Evolutionary conservation across 164 flowering plant genomes (phyloP).

Genomic region (Chimonanthus salicifolius): DNA sequence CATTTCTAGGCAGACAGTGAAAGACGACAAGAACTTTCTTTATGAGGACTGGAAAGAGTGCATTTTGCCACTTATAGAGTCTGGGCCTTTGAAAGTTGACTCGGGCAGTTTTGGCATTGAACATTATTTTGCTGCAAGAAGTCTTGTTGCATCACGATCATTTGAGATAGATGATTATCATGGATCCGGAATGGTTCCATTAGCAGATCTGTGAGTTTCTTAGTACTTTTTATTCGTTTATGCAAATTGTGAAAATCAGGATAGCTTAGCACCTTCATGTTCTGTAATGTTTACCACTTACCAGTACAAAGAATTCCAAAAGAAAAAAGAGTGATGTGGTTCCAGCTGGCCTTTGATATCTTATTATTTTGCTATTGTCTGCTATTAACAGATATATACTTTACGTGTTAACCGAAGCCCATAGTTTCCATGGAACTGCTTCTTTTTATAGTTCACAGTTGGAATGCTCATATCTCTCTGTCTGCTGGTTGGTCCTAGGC

Average conservation of each 20-base stretch:
- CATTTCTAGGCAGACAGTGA: conserved; percentile 69
- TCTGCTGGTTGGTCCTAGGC: background rate
- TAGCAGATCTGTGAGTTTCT: conserved; percentile 85
- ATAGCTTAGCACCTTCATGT: background rate
- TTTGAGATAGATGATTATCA: conserved; percentile 88
- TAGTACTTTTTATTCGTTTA: background rate
- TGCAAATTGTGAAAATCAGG: background rate
- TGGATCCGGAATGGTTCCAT: conserved; percentile 94
- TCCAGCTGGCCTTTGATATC: background rate
- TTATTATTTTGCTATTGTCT: no score
- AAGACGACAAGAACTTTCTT: conserved; percentile 66
- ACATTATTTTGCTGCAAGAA: conserved; percentile 73
- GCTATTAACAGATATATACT: background rate
- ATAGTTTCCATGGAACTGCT: background rate
- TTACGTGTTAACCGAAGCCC: background rate
- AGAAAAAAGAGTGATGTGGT: background rate
- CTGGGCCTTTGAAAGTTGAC: conserved; percentile 28
- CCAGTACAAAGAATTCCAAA: background rate
- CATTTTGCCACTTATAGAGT: conserved; percentile 56
- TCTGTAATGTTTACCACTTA: background rate
- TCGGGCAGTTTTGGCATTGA: conserved; percentile 52
- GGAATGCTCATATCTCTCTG: background rate
- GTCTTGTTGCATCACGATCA: conserved; percentile 79
- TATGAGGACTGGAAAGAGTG: conserved; percentile 88
- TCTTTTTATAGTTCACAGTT: background rate